Percentiles rank a stretch among this genome's conserved stretches.
These are phyloP conservation scores for Entomortierella parvispora DNA, from an alignment of 192 early-diverging fungal genomes.

Conservation along the genomic window DNA sequence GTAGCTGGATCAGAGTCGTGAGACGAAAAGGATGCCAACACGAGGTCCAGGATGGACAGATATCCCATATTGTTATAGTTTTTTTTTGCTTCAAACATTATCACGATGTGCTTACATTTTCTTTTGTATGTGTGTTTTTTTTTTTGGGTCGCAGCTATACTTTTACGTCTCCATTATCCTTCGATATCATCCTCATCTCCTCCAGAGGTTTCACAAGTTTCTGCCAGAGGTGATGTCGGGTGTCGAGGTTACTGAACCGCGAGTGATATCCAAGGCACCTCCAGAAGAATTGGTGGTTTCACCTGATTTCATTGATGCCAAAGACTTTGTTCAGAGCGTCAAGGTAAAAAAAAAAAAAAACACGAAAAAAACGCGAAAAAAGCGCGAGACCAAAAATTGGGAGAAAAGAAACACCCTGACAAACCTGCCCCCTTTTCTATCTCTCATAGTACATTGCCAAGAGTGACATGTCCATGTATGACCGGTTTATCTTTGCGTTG, in stretches of 20 bases:
- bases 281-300: slow-evolving; percentile 50
- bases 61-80: not conserved
- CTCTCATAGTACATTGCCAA: slow-evolving; percentile 30
- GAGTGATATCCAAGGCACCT: slow-evolving; percentile 45
- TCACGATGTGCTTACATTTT: not conserved
- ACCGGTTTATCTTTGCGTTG: slow-evolving; percentile 47
- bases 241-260: slow-evolving; percentile 33
- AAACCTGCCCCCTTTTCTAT: not conserved
- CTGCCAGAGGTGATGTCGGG: slow-evolving; percentile 20
- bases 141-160: slow-evolving; percentile 18
- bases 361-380: no score
- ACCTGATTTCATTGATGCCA: slow-evolving; percentile 50
- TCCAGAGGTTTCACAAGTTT: slow-evolving; percentile 46
- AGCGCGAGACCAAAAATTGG: no score
- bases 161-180: slow-evolving; percentile 49
- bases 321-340: slow-evolving; percentile 51
- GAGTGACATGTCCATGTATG: slow-evolving; percentile 50
- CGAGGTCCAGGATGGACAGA: no score
- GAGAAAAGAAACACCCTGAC: not conserved
- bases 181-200: slow-evolving; percentile 42
- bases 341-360: slow-evolving; percentile 17
- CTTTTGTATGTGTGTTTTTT: not conserved
- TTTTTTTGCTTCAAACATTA: not conserved
- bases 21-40: no score
- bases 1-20: no score